Base-by-base conservation (phyloP, 2,329 filamentous ascomycete species). In the Ascochyta rabiei region DNA sequence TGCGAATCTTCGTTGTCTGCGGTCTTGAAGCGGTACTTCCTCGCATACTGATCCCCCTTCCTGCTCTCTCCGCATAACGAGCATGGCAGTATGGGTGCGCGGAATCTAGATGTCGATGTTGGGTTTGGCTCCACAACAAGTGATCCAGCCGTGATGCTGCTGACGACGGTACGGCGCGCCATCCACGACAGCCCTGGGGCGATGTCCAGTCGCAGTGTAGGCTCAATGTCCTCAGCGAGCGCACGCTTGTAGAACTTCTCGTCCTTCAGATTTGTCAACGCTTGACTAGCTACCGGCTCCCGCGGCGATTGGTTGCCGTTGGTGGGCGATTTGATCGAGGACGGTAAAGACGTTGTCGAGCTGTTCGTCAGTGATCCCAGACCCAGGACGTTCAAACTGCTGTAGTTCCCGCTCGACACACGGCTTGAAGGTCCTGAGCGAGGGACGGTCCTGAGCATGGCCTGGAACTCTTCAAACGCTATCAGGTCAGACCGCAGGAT, bases 151-250 rank as follows among this genome's bases (percentile, higher is more conserved):
- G 89, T 89, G 62, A 99, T 89, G 47, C 91, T 88, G 57, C 84
- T 89, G 33, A 96, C 76, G 5, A 98, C 92, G 6, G 89, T 90
- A 53, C 95, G 87, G 40, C 93, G 89, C 43, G 91, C 92, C 41
- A 99, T 83, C 91, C 95, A 99, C 0, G 92, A 97, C 24, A 99
- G 84, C 0, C 93, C 91, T 0, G 95, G 95, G 0, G 95, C 93
- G 2, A 86, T 84, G 73, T 99, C 95, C 3, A 99, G 84, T 37
- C 95, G 87, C 9, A 99, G 79, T 0, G 95, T 96, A 0, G 95
- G 95, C 71, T 99, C 95, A 52, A 99, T 91, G 69, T 99, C 95
- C 74, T 99, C 95, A 18, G 86, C 83, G 23, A 98, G 76, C 6
- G 87, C 88, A 41, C 95, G 87, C 78, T 98, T 98, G 79, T 93